A percentile compares a stretch with the other conserved stretches of the same genome.
Evolutionary conservation across 2,329 filamentous ascomycete species (phyloP).

Genomic region (Arachnopeziza araneosa): DNA sequence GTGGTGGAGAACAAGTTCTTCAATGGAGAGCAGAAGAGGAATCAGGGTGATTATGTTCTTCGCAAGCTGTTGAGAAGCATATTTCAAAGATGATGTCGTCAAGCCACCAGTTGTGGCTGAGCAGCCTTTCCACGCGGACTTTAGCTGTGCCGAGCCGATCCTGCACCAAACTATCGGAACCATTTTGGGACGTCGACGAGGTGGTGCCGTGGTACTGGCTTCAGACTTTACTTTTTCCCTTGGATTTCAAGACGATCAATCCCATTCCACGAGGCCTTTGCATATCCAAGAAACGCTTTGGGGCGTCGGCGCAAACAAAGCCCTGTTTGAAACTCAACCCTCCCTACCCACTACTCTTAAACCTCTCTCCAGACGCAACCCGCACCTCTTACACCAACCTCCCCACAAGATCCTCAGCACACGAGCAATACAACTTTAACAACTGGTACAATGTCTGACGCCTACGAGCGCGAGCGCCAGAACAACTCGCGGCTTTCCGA

Average conservation of each 20-base stretch:
- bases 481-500: conserved; percentile 94
- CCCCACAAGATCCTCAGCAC: neutral
- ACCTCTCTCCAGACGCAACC: neutral
- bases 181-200: neutral
- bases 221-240: neutral
- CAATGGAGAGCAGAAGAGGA: neutral
- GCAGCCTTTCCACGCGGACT: neutral
- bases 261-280: neutral
- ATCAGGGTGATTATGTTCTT: neutral
- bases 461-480: conserved; percentile 77
- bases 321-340: neutral
- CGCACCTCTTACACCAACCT: neutral
- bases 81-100: neutral
- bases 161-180: neutral
- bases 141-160: neutral
- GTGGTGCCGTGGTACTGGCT: neutral
- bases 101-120: neutral
- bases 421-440: neutral
- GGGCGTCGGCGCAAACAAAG: neutral
- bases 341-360: neutral
- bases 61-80: neutral
- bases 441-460: conserved; percentile 56
- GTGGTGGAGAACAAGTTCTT: neutral
- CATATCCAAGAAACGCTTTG: neutral
- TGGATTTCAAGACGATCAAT: neutral